Evolutionary conservation across 345 rosid species (phyloP).

Genomic region (Rhizophora apiculata): DNA sequence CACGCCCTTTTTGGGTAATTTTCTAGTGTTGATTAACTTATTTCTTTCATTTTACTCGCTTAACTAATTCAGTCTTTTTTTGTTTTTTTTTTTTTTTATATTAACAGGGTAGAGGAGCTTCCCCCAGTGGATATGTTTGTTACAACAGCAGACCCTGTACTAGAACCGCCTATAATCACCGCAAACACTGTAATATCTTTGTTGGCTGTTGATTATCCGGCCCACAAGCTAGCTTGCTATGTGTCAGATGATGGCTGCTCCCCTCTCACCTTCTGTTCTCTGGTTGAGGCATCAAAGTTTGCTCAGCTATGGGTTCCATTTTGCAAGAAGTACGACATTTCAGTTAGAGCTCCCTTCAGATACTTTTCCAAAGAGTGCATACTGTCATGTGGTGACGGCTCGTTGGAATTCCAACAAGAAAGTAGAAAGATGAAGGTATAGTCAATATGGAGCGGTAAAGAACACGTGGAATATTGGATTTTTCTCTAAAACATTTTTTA

Average conservation of each 20-base stretch:
- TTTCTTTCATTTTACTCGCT: background rate
- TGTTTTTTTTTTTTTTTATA: background rate
- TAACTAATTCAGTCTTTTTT: background rate
- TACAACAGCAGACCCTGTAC: conserved; percentile 46
- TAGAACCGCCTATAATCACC: conserved; percentile 48
- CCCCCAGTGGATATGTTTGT: conserved; percentile 60
- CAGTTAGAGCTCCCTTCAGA: conserved; percentile 64
- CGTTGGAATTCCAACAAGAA: conserved; percentile 43
- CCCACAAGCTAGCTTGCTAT: conserved; percentile 47
- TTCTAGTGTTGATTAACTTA: background rate
- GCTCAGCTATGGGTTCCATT: conserved; percentile 76
- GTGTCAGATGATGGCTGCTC: conserved; percentile 65
- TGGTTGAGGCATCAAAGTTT: conserved; percentile 55
- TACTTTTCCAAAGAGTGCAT: conserved; percentile 31
- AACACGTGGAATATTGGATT: no score
- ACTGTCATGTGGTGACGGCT: background rate
- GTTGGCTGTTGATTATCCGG: conserved; percentile 57
- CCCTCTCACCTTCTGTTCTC: conserved; percentile 48
- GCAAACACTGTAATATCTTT: conserved; percentile 51
- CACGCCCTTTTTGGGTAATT: background rate
- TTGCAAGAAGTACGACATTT: conserved; percentile 43
- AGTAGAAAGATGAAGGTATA: conserved; percentile 49
- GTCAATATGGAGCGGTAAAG: background rate
- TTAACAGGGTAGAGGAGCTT: conserved; percentile 38
- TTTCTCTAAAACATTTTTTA: no score